Conservation (phyloP, 495 filamentous ascomycete genomes). For the Penicillium ochrochloron region DNA sequence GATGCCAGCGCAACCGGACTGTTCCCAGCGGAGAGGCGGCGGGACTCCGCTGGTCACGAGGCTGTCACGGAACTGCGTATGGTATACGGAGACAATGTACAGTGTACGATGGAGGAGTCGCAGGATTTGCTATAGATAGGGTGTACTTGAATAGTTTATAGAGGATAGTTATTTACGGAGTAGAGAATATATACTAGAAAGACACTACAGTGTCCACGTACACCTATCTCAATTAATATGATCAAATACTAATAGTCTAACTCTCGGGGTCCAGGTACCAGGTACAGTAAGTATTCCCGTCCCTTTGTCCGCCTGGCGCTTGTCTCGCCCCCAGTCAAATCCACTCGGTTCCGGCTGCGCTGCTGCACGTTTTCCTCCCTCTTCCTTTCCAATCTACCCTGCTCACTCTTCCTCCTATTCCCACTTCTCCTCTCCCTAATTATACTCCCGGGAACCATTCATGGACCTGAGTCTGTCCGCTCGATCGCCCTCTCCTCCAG, state of each 20-base stretch:
- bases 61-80: neutral
- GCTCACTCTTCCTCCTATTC: neutral
- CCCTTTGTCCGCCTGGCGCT: neutral
- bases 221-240: too few species aligned
- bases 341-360: slow-evolving; percentile 8
- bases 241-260: neutral
- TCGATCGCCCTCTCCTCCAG: slow-evolving; percentile 9
- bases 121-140: neutral
- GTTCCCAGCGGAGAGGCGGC: slow-evolving; percentile 41
- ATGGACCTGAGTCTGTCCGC: slow-evolving; percentile 13
- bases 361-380: slow-evolving; percentile 7
- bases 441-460: slow-evolving; percentile 5
- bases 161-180: neutral
- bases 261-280: neutral
- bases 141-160: neutral
- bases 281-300: neutral
- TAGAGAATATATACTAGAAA: neutral
- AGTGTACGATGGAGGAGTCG: neutral
- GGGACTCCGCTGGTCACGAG: slow-evolving; percentile 41
- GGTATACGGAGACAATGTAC: neutral
- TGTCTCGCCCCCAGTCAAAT: slow-evolving; percentile 1
- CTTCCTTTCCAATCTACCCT: slow-evolving; percentile 21
- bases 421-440: neutral
- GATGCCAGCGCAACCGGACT: slow-evolving; percentile 5
- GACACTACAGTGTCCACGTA: neutral